Conservation (phyloP, 345 rosid species). For the Euphorbia peplus region DNA sequence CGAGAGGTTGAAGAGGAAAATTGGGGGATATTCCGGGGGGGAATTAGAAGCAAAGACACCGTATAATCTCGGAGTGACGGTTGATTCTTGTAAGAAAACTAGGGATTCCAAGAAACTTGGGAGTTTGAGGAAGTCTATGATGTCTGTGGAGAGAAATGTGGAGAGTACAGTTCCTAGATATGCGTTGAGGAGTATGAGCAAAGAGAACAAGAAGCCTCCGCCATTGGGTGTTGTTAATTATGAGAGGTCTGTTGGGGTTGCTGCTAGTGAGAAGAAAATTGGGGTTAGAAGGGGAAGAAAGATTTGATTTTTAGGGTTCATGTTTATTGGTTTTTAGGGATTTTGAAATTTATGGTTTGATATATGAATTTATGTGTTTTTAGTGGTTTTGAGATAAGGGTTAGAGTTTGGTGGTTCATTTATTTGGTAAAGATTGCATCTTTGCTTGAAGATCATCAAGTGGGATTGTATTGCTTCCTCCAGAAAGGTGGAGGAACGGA, state of each 20-base stretch:
- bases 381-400: background rate
- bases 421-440: too few species aligned
- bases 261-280: conserved; percentile 29
- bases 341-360: background rate
- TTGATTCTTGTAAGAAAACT: conserved; percentile 56
- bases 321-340: background rate
- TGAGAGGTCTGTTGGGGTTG: conserved; percentile 18
- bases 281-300: conserved; percentile 27
- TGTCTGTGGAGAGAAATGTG: conserved; percentile 39
- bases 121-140: conserved; percentile 50
- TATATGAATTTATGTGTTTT: background rate
- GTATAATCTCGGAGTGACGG: conserved; percentile 56
- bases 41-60: conserved; percentile 31
- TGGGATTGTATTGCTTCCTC: too few species aligned
- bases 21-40: conserved; percentile 22
- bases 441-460: too few species aligned
- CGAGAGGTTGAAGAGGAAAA: conserved; percentile 74
- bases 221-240: conserved; percentile 28
- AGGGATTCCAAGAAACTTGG: conserved; percentile 52
- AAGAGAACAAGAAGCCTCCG: conserved; percentile 72
- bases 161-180: conserved; percentile 46
- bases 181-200: conserved; percentile 66
- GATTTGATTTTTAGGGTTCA: conserved; percentile 19
- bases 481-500: too few species aligned
- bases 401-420: background rate